Conservation (phyloP, 371 early-diverging fungal species). For the Encephalitozoon cuniculi region DNA sequence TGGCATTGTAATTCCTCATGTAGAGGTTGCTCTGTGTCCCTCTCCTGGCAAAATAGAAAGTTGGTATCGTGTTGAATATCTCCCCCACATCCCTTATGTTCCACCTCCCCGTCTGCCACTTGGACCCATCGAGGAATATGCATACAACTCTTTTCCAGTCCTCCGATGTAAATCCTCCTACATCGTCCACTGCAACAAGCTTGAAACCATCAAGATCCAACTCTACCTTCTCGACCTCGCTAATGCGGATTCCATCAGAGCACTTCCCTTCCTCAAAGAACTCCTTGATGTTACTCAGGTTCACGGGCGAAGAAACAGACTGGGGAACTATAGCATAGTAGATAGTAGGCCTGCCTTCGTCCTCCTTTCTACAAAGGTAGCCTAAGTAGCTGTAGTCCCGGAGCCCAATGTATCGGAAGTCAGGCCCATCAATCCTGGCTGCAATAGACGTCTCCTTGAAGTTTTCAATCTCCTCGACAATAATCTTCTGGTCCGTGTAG, state of each 20-base stretch:
- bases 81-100: constrained; percentile 51
- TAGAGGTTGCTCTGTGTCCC: background rate
- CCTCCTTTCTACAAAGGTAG: constrained; percentile 1
- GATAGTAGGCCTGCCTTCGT: background rate
- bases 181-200: constrained; percentile 21
- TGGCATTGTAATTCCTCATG: background rate
- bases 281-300: constrained; percentile 17
- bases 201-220: background rate
- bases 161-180: constrained; percentile 21
- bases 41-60: constrained; percentile 1
- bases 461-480: constrained; percentile 31
- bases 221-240: background rate
- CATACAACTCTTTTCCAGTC: constrained; percentile 71
- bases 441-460: background rate
- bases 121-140: constrained; percentile 73
- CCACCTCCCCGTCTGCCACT: constrained; percentile 84
- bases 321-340: constrained; percentile 30
- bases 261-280: constrained; percentile 3
- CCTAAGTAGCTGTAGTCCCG: constrained; percentile 9
- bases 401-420: constrained; percentile 19
- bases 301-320: constrained; percentile 17
- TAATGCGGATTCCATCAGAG: background rate
- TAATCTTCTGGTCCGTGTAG: constrained; percentile 34
- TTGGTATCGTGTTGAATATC: constrained; percentile 17
- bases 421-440: constrained; percentile 9